Percentiles rank a stretch among this genome's conserved stretches.
These are phyloP conservation scores for Baudoinia panamericana DNA, from an alignment of 495 filamentous ascomycete species.

Conservation along the genomic window DNA sequence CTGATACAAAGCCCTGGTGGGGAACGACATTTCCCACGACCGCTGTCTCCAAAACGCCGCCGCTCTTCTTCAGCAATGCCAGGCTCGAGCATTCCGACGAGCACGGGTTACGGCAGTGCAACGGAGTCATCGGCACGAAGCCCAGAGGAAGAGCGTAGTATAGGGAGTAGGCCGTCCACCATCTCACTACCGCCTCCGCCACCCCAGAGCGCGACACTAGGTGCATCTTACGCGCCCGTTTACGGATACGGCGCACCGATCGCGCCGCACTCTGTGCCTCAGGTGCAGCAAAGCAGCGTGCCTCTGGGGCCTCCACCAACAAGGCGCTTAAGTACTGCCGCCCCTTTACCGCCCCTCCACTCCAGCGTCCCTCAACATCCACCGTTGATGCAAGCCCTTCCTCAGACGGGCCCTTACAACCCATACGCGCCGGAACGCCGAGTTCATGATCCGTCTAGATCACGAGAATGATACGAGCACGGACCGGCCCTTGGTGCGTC, in stretches of 20 bases:
- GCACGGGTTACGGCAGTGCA: background rate
- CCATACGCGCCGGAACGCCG: conserved; percentile 9
- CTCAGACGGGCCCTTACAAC: conserved; percentile 13
- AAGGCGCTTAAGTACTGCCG: background rate
- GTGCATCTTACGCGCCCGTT: background rate
- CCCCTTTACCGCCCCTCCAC: background rate
- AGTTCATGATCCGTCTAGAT: background rate
- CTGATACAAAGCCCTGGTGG: conserved; percentile 23
- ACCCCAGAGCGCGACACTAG: background rate
- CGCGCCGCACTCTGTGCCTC: background rate
- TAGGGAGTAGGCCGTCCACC: conserved; percentile 15
- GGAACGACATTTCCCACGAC: conserved; percentile 28
- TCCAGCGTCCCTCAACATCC: background rate
- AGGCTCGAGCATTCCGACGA: background rate
- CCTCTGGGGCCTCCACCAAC: conserved; percentile 1
- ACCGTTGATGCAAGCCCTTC: conserved; percentile 5
- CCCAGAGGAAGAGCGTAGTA: conserved; percentile 12
- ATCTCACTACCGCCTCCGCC: conserved; percentile 13
- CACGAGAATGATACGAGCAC: too few species aligned
- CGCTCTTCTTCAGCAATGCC: conserved; percentile 8
- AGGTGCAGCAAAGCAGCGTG: background rate
- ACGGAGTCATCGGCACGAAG: background rate
- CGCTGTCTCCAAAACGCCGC: conserved; percentile 22
- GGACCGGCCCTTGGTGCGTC: too few species aligned
- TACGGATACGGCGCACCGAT: background rate